phyloP scores from a whole-genome alignment of 2,329 filamentous ascomycete species.

The Paecilomyces sp. region DNA sequence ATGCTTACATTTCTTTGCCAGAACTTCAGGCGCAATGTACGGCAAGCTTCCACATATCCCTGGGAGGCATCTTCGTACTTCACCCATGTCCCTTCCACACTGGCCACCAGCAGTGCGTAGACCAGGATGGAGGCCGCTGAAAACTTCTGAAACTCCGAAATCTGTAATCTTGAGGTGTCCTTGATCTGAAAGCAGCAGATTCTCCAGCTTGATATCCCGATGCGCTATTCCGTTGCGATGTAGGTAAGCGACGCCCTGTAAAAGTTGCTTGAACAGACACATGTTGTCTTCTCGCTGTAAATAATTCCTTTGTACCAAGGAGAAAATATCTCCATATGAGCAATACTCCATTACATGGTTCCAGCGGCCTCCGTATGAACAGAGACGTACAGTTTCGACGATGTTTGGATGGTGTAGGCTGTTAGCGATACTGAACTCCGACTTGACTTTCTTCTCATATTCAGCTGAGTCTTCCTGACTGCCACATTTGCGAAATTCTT shows the following conservation, averaged over 20 bases:
- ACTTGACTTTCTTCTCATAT: constrained; percentile 85
- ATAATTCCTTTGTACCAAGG: constrained; percentile 64
- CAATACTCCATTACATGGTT: constrained; percentile 95
- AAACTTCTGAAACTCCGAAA: constrained; percentile 84
- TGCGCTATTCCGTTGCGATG: constrained; percentile 81
- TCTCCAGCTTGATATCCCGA: constrained; percentile 86
- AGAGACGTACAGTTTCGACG: constrained; percentile 70
- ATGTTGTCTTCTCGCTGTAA: constrained; percentile 63
- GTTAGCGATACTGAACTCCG: constrained; percentile 81
- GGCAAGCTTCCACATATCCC: constrained; percentile 80
- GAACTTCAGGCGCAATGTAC: constrained; percentile 81
- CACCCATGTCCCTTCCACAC: constrained; percentile 66
- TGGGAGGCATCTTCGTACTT: constrained; percentile 64
- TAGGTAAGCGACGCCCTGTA: constrained; percentile 74
- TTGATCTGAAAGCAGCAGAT: constrained; percentile 69
- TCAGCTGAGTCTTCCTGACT: constrained; percentile 63
- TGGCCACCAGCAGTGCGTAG: constrained; percentile 64
- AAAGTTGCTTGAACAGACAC: constrained; percentile 83
- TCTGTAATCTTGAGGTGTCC: constrained; percentile 87
- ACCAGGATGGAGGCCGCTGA: constrained; percentile 73
- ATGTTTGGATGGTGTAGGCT: constrained; percentile 82
- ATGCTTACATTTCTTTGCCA: constrained; percentile 52
- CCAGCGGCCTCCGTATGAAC: constrained; percentile 67
- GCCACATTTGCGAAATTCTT: constrained; percentile 73
- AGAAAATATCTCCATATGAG: constrained; percentile 71